Evolutionary conservation across 495 filamentous ascomycete species (phyloP), one percentile per base, ranked within the genome.

Genomic region (Penicillium tannophilum): DNA sequence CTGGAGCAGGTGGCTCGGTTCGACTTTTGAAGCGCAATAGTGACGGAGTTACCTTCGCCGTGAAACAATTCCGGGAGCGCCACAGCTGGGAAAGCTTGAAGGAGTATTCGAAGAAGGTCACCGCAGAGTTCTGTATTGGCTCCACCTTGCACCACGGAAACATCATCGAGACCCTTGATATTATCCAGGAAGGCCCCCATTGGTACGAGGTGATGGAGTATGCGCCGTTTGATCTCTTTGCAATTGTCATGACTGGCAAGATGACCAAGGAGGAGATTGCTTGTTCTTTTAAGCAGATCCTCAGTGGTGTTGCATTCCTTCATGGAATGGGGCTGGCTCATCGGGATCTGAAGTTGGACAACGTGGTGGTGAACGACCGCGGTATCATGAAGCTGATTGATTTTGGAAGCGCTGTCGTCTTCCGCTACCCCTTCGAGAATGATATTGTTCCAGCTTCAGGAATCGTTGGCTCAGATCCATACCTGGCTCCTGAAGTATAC

Each of bases 171-270:
- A 97, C 94, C 9, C 81, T 99, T 36, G 94, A 99, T 71, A 96
- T 99, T 61, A 86, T 99, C 16, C 89, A 97, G 59, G 94, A 99
- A 79, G 93, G 91, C 71, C 87, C 84, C 28, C 90, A 88, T 60
- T 99, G 94, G 93, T 99, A 95, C 71, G 95, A 96, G 69, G 94
- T 99, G 30, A 99, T 99, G 94, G 94, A 99, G 69, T 98, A 95
- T 70, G 95, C 92, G n/a, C 94, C 94, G 6, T 99, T 77, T 65
- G 94, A 99, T 73, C 80, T 99, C 16, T 99, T 99, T 72, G 94
- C 94, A 24, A 96, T 95, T 60, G 94, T 99, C 61, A 99, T 99
- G 94, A 98, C 94, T 0, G 94, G 94, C 17, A 98, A 94, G 75
- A 99, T 99, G 94, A 84, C 84, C 41, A 87, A 92, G 54, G 90